phyloP scores from a whole-genome alignment of 2,329 filamentous ascomycete species.

The Calonectria hawksworthii region DNA sequence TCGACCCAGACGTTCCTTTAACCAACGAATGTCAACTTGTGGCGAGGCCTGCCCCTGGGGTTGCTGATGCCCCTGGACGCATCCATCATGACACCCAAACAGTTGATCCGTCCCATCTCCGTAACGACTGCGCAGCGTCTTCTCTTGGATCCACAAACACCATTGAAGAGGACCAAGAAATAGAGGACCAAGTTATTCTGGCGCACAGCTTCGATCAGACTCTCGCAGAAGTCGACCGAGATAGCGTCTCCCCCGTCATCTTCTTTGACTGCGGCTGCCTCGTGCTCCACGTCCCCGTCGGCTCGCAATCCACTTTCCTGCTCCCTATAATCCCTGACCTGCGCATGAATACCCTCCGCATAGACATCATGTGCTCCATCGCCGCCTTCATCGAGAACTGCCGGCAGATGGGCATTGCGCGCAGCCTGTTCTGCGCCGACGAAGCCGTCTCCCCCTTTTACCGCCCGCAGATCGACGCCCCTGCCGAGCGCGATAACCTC shows the following conservation, averaged over 20 bases:
- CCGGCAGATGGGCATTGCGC: conserved; percentile 43
- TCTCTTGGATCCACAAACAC: conserved; percentile 5
- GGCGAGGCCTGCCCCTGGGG: not conserved
- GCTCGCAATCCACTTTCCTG: conserved; percentile 30
- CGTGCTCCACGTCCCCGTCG: conserved; percentile 41
- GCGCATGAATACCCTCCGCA: conserved; percentile 44
- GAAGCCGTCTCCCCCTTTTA: conserved; percentile 44
- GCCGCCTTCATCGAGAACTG: conserved; percentile 44
- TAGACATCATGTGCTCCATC: conserved; percentile 45
- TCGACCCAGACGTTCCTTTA: not conserved
- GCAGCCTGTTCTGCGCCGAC: conserved; percentile 42
- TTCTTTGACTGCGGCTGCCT: conserved; percentile 46
- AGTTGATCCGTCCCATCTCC: conserved; percentile 37
- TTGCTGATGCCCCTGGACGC: not conserved
- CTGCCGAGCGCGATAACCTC: conserved; percentile 30
- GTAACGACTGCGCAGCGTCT: conserved; percentile 8
- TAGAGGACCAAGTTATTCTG: conserved; percentile 16
- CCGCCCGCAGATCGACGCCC: conserved; percentile 30
- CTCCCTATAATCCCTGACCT: conserved; percentile 42
- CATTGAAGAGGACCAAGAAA: not conserved
- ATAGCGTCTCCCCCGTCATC: conserved; percentile 17
- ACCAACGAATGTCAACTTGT: not conserved
- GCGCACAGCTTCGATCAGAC: conserved; percentile 35
- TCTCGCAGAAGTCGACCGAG: conserved; percentile 23
- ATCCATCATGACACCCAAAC: conserved; percentile 20